phyloP scores from a whole-genome alignment of 2,329 filamentous ascomycete genomes.

The Helicocarpus griseus region DNA sequence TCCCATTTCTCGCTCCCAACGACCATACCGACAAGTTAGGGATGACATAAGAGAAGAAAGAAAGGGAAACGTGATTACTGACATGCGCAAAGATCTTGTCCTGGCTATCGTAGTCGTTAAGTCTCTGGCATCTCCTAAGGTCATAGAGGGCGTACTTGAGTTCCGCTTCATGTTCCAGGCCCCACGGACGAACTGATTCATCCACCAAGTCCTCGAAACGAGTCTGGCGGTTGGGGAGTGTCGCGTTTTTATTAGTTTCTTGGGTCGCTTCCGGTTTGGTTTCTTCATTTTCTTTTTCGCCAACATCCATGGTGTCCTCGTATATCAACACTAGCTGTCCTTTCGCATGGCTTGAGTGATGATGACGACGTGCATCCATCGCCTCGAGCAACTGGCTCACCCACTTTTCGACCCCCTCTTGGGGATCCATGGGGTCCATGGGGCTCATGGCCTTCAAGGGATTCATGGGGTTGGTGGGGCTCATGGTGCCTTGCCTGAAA shows the following conservation, averaged over 20 bases:
- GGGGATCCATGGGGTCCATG: too few species aligned
- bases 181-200: conserved; percentile 2
- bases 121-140: conserved; percentile 24
- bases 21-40: not conserved
- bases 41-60: conserved; percentile 2
- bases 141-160: conserved; percentile 21
- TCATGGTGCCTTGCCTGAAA: not conserved
- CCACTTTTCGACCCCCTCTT: not conserved
- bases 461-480: not conserved
- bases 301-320: not conserved
- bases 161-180: conserved; percentile 24
- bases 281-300: not conserved
- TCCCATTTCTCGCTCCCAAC: not conserved
- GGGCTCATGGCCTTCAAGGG: not conserved
- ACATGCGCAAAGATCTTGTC: conserved; percentile 27
- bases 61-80: conserved; percentile 11
- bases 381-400: not conserved
- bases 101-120: conserved; percentile 27
- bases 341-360: not conserved
- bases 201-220: not conserved
- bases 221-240: not conserved
- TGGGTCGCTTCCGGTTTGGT: not conserved
- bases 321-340: not conserved
- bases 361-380: not conserved
- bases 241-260: too few species aligned